Base-by-base conservation (phyloP, 306 rosid species). In the Carpinus fangiana region DNA sequence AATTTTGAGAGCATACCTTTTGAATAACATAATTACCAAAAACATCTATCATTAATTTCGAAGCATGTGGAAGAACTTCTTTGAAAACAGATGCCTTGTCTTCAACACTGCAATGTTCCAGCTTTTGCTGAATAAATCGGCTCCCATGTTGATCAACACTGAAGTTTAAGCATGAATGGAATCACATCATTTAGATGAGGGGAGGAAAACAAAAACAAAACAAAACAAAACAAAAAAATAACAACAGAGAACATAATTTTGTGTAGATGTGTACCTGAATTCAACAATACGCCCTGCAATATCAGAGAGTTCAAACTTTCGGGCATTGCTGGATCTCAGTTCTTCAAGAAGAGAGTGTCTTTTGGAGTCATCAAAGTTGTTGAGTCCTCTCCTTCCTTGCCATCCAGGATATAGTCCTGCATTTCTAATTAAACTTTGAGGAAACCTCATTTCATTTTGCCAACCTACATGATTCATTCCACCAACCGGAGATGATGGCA, bases 131-230 rank as follows among this genome's bases (percentile, higher is more conserved):
- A 80, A 90, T 90, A 82, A 90, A 89, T 51, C 96, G 91, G 84
- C 96, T 90, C 83, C 96, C 96, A 59, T 90, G 91, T 81, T 90
- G 96, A 79, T 91, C 91, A 74, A 86, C 70, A 73, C 96, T 91
- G 90, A 57, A 67, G 72, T 74, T 41, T 12, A 67, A 71, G 74
- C 55, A 82, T 6, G 11, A 69, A 79, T 36, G 45, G 13, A 67
- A 67, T 23, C 60, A 64, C 14, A 81, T 5, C 38, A 64, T 59
- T 18, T 18, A 71, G 41, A 69, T 26, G 51, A 67, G 8, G 4
- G 51, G 72, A 41, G 8, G 45, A 41, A 41, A 41, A 67, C 41
- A 67, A 67, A 9, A 7, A n/a, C n/a, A n/a, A n/a, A n/a, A n/a
- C n/a, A n/a, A n/a, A n/a, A n/a, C n/a, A n/a, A 18, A 67, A 41